Evolutionary conservation across 306 rosid species (phyloP), one percentile per base, ranked within the genome.

Genomic region (Vicia faba): DNA sequence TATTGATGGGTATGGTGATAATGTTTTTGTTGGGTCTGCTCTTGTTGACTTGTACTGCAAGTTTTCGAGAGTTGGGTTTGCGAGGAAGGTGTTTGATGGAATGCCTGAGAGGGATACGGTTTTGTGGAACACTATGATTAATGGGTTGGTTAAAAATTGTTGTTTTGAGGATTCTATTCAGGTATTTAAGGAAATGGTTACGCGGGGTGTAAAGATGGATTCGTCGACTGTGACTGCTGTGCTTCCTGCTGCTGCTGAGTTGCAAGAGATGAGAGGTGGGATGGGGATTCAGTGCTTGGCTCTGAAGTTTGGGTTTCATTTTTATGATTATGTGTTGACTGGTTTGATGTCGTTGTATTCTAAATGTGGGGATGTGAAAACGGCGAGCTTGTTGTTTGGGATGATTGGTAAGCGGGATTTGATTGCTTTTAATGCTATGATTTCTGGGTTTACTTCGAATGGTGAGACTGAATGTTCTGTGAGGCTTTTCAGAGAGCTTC

Each of bases 281-380:
- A 82, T 70, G 87, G 79, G 79, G 70, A 73, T 88, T 74, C 99
- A 93, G 39, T 79, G 92, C 39, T 65, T 90, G 71, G 85, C 89
- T 77, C 60, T 84, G 68, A 93, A 93, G 73, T 31, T 65, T 3
- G 97, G 95, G 62, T 80, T 85, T 77, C 81, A 84, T 69, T 70
- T 40, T 64, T 85, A 81, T 81, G 84, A 25, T 57, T 80, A 80
- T 57, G 92, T 88, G 57, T 33, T 85, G 39, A 93, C 97, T 0
- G 97, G 97, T 46, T 86, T 93, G 84, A 77, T 90, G 74, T 90
- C 97, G 0, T 62, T 93, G 79, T 88, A 86, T 69, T 82, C 97
- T 7, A 93, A 93, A 76, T 88, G 95, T 41, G 88, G 81, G 69
- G 78, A 85, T 75, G 71, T 84, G 23, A 54, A 66, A 41, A 69